A percentile compares a stretch with the other conserved stretches of the same genome.
phyloP scores from a whole-genome alignment of 2,329 filamentous ascomycete species.

The Beauveria sp. region DNA sequence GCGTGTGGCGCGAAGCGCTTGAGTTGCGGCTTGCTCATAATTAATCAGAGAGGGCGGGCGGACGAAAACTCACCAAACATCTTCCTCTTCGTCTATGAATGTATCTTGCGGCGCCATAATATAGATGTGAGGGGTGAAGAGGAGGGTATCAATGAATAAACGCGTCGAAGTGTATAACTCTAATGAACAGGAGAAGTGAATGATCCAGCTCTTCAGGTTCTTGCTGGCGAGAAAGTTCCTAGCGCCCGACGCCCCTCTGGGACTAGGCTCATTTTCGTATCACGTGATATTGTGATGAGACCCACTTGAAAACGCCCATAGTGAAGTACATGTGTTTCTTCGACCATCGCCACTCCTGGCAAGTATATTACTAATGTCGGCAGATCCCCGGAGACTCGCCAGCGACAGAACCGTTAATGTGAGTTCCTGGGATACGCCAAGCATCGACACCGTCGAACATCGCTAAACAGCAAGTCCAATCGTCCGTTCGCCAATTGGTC shows the following conservation, averaged over 20 bases:
- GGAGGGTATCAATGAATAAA: constrained; percentile 16
- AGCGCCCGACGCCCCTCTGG: neutral
- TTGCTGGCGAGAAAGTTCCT: constrained; percentile 7
- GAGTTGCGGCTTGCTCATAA: neutral
- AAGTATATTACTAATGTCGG: constrained; percentile 21
- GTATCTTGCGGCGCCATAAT: constrained; percentile 61
- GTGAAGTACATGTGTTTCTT: neutral
- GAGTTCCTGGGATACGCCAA: neutral
- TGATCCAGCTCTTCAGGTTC: constrained; percentile 6
- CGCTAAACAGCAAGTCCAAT: constrained; percentile 19
- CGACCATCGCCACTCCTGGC: neutral
- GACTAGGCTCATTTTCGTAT: neutral
- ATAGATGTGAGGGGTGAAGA: constrained; percentile 17
- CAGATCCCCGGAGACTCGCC: constrained; percentile 21
- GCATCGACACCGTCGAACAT: constrained; percentile 14
- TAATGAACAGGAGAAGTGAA: constrained; percentile 16
- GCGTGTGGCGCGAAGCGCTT: constrained; percentile 13
- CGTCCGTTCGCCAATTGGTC: constrained; percentile 37
- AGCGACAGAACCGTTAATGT: neutral
- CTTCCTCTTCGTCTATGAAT: constrained; percentile 65
- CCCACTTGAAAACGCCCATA: constrained; percentile 8
- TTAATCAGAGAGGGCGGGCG: neutral
- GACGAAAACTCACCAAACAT: constrained; percentile 49
- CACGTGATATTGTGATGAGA: constrained; percentile 12
- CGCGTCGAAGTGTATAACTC: constrained; percentile 16